Evolutionary conservation across 129 eudicot species (phyloP).

Genomic region (Artemisia tridentata): DNA sequence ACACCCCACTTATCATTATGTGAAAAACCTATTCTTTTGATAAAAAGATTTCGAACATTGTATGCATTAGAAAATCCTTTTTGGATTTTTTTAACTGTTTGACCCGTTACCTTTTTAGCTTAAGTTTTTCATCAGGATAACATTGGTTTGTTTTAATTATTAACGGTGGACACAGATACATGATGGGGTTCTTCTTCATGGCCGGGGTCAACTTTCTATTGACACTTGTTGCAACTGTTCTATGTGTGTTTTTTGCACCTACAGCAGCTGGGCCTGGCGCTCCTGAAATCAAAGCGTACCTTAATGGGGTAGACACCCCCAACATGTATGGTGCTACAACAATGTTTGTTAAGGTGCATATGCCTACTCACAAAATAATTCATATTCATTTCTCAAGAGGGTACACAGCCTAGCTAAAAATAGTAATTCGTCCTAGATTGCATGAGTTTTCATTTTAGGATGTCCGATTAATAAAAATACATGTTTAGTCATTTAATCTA

Average conservation of each 20-base stretch:
- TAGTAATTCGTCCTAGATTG: background rate
- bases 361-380: background rate
- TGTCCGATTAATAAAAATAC: background rate
- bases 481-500: background rate
- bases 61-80: no score
- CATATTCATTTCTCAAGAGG: background rate
- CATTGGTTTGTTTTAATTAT: background rate
- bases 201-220: conserved; percentile 57
- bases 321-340: conserved; percentile 84
- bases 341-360: conserved; percentile 71
- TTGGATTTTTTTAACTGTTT: no score
- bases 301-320: conserved; percentile 90
- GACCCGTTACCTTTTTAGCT: no score
- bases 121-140: no score
- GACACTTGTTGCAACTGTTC: conserved; percentile 61
- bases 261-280: conserved; percentile 97
- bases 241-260: conserved; percentile 74
- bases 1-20: no score
- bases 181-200: conserved; percentile 56
- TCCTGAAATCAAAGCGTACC: conserved; percentile 94
- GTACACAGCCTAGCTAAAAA: background rate
- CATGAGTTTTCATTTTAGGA: background rate
- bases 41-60: no score
- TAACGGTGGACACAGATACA: conserved; percentile 65
- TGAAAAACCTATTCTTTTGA: background rate